Evolutionary conservation across 225 moss, liverwort and hornwort species (phyloP), one percentile per base, ranked within the genome.

Genomic region (Thuidium tamariscinum): DNA sequence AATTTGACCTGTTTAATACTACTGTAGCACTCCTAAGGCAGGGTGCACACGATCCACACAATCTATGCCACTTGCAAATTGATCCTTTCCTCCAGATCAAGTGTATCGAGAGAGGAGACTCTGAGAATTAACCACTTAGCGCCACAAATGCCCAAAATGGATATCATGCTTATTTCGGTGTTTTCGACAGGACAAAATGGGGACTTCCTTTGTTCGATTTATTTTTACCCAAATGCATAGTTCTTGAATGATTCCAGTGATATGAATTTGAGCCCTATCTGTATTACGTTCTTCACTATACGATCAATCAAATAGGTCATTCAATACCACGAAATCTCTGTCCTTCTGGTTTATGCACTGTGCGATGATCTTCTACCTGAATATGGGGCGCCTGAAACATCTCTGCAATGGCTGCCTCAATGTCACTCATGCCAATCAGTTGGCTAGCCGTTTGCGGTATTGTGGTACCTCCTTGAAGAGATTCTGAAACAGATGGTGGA

Each of bases 371-470:
- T 9, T 77, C 19, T 89, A 91, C 98, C 98, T 97, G 96, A 82
- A 99, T 95, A 84, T 95, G 95, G 29, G 99, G 96, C 34, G 96
- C 94, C 90, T 97, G 95, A 82, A 97, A 97, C 94, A 99, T 97
- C 89, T 96, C 96, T 54, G 91, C 88, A 57, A 99, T 96, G 67
- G 99, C 99, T 81, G 94, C 95, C 90, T 99, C 99, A 46, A 99
- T 93, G 82, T 99, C 99, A 65, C 91, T 91, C 94, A 99, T 94
- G 68, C 91, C 90, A 75, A 97, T 92, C 32, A 91, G 85, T 67
- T 81, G 83, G 77, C 91, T 70, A 66, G 68, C 66, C 82, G 57
- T 57, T 86, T 81, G 90, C 48, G 78, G 63, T 42, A 6, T 36
- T 22, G 44, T 49, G 64, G 39, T 62, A 54, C 46, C 39, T 51